Base-by-base conservation (phyloP, 2,329 filamentous ascomycete genomes). In the Diaporthe vaccinii region DNA sequence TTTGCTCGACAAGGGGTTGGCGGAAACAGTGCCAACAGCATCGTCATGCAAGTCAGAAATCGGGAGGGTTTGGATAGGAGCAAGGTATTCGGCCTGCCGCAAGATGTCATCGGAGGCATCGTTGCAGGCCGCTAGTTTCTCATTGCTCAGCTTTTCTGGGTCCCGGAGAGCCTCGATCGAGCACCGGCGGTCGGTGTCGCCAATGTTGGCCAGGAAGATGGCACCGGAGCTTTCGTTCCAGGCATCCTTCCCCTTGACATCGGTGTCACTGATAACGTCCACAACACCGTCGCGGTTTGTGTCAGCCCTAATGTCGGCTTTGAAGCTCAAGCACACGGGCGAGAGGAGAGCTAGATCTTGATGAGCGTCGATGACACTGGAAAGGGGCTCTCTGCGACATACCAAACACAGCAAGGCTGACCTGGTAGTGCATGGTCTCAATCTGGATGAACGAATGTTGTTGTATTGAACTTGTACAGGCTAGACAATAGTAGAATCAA, bases 301-400 rank as follows among this genome's bases (percentile, higher is more conserved):
- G 9, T 68, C 62, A n/a, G 44, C 62, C 62, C 46, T 49, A 44
- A 67, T 41, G n/a, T 67, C 39, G 14, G 20, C 61, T 7, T 55
- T 55, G 51, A 55, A 28, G 51, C 51, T 14, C 10, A 55, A 0
- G 12, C 51, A 25, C 51, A 55, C n/a, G 51, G n/a, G 14, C 14
- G 51, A 55, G 51, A 55, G 51, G 0, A 55, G 51, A 55, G 51
- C 51, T 55, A 17, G 3, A 15, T 7, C 51, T 14, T 28, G n/a
- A 28, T 55, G n/a, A 55, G 51, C n/a, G 25, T 55, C 10, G 10
- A 28, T 17, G 25, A 55, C n/a, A 12, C 4, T 25, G 22, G 12
- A 28, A 22, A 14, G 51, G 4, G 25, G 4, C 4, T 17, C 25
- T 55, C 8, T 7, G 8, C 51, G n/a, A 55, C 51, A 55, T 55